Percentiles rank a stretch among this genome's conserved stretches.
Evolutionary conservation across 176 grass and related monocot genomes (phyloP).

Genomic region (Carex scoparia): DNA sequence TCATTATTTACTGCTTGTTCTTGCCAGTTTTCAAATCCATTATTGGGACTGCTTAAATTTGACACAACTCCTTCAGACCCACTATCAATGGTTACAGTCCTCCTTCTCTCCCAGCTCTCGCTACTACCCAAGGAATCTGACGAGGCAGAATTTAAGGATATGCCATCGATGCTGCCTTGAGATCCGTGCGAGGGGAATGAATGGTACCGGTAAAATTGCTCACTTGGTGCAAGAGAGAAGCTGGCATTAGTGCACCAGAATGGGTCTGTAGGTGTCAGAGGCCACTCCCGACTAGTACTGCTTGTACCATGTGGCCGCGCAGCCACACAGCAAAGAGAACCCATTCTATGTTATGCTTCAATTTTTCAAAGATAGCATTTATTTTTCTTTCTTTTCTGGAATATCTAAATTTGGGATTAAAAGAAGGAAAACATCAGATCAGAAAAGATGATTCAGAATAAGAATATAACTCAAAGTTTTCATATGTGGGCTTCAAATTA

Average conservation of each 20-base stretch:
- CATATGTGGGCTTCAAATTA: neutral
- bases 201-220: slow-evolving; percentile 50
- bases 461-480: neutral
- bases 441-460: neutral
- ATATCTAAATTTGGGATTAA: neutral
- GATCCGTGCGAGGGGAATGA: slow-evolving; percentile 59
- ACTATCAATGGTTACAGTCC: slow-evolving; percentile 36
- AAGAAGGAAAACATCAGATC: neutral
- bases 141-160: slow-evolving; percentile 46
- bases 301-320: slow-evolving; percentile 53
- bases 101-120: slow-evolving; percentile 61
- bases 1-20: slow-evolving; percentile 38
- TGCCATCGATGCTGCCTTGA: slow-evolving; percentile 44
- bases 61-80: slow-evolving; percentile 52
- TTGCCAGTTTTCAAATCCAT: slow-evolving; percentile 55
- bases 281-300: slow-evolving; percentile 61
- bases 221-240: slow-evolving; percentile 48
- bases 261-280: slow-evolving; percentile 32
- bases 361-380: neutral
- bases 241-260: slow-evolving; percentile 50
- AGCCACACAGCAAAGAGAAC: slow-evolving; percentile 79
- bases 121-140: slow-evolving; percentile 43
- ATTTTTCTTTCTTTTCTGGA: neutral
- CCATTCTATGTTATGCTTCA: slow-evolving; percentile 35
- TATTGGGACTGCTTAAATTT: slow-evolving; percentile 58